phyloP scores from a whole-genome alignment of 768 basidiomycete species.

The Cyclocybe cylindracea region DNA sequence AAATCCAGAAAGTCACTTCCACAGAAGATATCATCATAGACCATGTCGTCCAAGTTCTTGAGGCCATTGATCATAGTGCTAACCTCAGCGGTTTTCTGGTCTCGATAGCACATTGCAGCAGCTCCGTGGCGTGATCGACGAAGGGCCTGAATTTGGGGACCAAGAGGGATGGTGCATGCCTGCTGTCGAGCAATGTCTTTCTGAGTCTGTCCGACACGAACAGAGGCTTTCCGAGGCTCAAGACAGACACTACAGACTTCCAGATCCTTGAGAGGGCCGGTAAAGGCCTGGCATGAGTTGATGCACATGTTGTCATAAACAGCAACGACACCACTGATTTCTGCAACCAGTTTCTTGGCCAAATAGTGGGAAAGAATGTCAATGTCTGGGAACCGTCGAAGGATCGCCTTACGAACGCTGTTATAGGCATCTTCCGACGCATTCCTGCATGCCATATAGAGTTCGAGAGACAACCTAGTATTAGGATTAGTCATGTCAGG shows the following conservation, averaged over 20 bases:
- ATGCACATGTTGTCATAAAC: conserved; percentile 42
- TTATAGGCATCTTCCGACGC: conserved; percentile 32
- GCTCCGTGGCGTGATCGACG: conserved; percentile 22
- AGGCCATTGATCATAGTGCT: conserved; percentile 1
- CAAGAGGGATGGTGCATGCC: conserved; percentile 38
- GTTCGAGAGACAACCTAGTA: conserved; percentile 31
- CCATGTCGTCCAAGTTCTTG: background rate
- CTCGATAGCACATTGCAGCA: conserved; percentile 24
- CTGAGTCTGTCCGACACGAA: background rate
- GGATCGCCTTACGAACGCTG: conserved; percentile 17
- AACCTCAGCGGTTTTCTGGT: conserved; percentile 17
- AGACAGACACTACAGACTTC: conserved; percentile 32
- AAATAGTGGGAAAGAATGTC: conserved; percentile 29
- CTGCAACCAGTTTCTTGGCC: conserved; percentile 25
- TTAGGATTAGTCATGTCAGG: conserved; percentile 22
- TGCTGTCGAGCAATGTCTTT: conserved; percentile 29
- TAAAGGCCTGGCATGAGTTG: conserved; percentile 40
- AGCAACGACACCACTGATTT: conserved; percentile 34
- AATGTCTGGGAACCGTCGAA: conserved; percentile 23
- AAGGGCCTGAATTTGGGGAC: conserved; percentile 44
- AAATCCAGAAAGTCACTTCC: conserved; percentile 26
- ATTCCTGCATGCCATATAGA: conserved; percentile 28
- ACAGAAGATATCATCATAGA: conserved; percentile 21
- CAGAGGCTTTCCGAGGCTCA: conserved; percentile 16
- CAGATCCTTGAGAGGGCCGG: conserved; percentile 31